phyloP scores from a whole-genome alignment of 2,329 filamentous ascomycete genomes.

The Penicillium sp. region DNA sequence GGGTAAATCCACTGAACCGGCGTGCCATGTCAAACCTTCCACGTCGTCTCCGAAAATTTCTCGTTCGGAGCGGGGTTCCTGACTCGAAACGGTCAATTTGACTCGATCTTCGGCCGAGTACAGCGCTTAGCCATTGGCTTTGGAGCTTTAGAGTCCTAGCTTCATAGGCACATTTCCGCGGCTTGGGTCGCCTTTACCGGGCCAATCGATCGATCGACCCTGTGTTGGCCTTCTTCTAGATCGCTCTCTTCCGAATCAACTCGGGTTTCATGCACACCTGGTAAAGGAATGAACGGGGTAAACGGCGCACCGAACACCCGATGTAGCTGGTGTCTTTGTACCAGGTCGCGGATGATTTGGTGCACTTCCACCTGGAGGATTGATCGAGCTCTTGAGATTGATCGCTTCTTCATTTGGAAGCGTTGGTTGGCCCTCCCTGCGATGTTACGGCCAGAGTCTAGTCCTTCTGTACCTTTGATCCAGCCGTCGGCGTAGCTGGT shows the following conservation, averaged over 20 bases:
- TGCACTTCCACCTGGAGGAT: constrained; percentile 17
- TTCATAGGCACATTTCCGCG: background rate
- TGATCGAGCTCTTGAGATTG: constrained; percentile 15
- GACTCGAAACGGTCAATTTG: background rate
- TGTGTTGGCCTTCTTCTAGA: constrained; percentile 11
- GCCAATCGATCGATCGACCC: background rate
- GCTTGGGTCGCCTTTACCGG: background rate
- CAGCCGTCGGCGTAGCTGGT: constrained; percentile 11
- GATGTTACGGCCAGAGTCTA: constrained; percentile 4
- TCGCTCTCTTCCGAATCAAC: background rate
- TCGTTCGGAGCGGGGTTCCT: background rate
- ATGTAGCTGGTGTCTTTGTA: constrained; percentile 15
- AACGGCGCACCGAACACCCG: constrained; percentile 6
- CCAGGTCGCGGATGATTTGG: constrained; percentile 14
- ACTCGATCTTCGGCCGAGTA: background rate
- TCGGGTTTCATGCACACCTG: background rate
- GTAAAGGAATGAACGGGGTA: background rate
- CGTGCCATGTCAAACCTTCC: background rate
- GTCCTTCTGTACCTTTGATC: constrained; percentile 16
- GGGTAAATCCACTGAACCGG: background rate
- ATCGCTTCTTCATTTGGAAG: constrained; percentile 16
- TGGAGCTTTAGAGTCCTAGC: background rate
- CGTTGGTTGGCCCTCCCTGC: background rate
- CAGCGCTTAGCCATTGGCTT: background rate
- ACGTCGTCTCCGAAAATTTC: background rate